These are phyloP conservation scores for Monosporascus sp. DNA, from an alignment of 2,329 filamentous ascomycete species.

Conservation along the genomic window DNA sequence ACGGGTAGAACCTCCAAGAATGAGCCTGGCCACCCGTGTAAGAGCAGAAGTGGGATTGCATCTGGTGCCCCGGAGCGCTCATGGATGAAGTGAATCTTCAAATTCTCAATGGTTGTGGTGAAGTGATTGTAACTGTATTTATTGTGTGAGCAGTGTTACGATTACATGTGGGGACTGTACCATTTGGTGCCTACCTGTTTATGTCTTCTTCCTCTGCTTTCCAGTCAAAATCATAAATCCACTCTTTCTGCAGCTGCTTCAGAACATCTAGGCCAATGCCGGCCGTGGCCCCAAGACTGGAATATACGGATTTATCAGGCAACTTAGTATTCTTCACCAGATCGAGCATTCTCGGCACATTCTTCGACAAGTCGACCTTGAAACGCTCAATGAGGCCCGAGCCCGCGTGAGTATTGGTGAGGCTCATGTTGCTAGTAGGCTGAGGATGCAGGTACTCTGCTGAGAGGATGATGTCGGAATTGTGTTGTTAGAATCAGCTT, in stretches of 20 bases:
- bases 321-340: constrained; percentile 2
- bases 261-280: constrained; percentile 3
- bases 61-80: constrained; percentile 8
- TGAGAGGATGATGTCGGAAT: too few relatives aligned
- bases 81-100: constrained; percentile 9
- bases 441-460: too few relatives aligned
- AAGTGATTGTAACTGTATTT: constrained; percentile 5
- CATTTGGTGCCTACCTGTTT: constrained; percentile 1
- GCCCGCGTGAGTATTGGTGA: too few relatives aligned
- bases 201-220: constrained; percentile 3
- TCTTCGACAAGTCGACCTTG: constrained; percentile 2
- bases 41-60: constrained; percentile 13
- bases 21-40: constrained; percentile 33
- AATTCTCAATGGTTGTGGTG: constrained; percentile 2
- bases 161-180: background rate
- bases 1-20: constrained; percentile 44
- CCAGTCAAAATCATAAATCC: constrained; percentile 6
- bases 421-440: too few relatives aligned
- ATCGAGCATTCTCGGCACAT: constrained; percentile 4
- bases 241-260: constrained; percentile 1
- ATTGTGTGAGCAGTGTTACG: background rate
- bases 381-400: background rate
- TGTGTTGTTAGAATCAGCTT: too few relatives aligned
- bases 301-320: constrained; percentile 1
- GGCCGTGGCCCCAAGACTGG: background rate